Percentiles rank a stretch among this genome's conserved stretches.
phyloP scores from a whole-genome alignment of 176 grass and related monocot species.

The Miscanthus lutarioriparius region DNA sequence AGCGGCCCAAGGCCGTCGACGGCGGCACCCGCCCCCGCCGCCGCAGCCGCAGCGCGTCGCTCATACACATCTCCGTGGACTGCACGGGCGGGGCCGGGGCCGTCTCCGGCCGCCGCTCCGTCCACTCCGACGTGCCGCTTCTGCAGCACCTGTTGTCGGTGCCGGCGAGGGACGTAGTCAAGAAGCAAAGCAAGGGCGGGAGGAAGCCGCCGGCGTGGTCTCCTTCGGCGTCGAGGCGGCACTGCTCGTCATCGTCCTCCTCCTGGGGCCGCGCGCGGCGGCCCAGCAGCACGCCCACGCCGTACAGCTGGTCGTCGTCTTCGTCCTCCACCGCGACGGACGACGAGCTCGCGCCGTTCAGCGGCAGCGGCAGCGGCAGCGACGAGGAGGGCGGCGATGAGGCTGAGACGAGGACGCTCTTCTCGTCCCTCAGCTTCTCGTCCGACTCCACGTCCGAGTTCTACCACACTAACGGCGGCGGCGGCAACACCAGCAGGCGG shows the following conservation, averaged over 20 bases:
- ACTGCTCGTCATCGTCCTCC: slow-evolving; percentile 33
- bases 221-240: slow-evolving; percentile 41
- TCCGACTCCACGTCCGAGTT: slow-evolving; percentile 72
- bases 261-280: slow-evolving; percentile 30
- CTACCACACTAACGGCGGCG: slow-evolving; percentile 35
- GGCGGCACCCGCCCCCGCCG: background rate
- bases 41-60: slow-evolving; percentile 44
- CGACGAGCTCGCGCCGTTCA: slow-evolving; percentile 51
- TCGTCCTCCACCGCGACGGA: slow-evolving; percentile 41
- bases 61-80: slow-evolving; percentile 65
- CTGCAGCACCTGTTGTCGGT: slow-evolving; percentile 10
- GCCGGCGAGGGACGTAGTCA: slow-evolving; percentile 9
- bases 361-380: slow-evolving; percentile 54
- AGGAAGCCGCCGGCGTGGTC: slow-evolving; percentile 25
- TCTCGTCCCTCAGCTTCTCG: slow-evolving; percentile 82
- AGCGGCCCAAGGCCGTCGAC: slow-evolving; percentile 35
- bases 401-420: slow-evolving; percentile 60
- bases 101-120: slow-evolving; percentile 37
- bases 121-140: slow-evolving; percentile 39
- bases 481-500: slow-evolving; percentile 13
- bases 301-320: slow-evolving; percentile 49
- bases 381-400: slow-evolving; percentile 34
- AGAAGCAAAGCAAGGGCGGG: slow-evolving; percentile 25
- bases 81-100: slow-evolving; percentile 28
- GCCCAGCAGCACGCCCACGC: background rate